Conservation (phyloP, 78 protist genomes). For the Isochrysis galbana region DNA sequence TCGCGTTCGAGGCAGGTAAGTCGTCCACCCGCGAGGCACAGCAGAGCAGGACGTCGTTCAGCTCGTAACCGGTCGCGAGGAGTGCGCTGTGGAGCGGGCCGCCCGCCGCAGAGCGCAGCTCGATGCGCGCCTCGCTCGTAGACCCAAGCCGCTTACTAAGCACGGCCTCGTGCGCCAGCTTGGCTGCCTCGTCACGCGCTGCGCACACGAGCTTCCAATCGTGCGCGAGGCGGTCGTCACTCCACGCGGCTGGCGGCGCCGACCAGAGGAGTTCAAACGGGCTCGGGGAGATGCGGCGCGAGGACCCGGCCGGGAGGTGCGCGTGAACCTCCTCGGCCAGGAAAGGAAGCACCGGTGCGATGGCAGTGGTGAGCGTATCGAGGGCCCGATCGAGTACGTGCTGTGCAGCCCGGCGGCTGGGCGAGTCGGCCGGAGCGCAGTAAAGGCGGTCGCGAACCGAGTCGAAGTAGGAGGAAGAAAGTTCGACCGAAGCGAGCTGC, state of each 20-base stretch:
- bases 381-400: background rate
- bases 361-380: background rate
- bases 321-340: slow-evolving; percentile 6
- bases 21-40: no score
- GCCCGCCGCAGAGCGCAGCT: background rate
- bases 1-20: no score
- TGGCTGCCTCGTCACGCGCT: background rate
- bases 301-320: background rate
- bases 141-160: no score
- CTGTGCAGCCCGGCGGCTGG: background rate
- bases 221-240: background rate
- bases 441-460: no score
- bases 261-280: background rate
- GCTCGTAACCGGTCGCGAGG: background rate
- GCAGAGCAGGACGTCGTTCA: no score
- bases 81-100: no score
- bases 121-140: background rate
- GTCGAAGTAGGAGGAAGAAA: no score
- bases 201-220: background rate
- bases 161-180: no score
- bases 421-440: background rate
- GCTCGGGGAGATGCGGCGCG: background rate
- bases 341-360: background rate
- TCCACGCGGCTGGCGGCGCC: background rate
- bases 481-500: no score